These are phyloP conservation scores for Sphaerobolus stellatus DNA, from an alignment of 1,284 basidiomycete species.

Conservation along the genomic window DNA sequence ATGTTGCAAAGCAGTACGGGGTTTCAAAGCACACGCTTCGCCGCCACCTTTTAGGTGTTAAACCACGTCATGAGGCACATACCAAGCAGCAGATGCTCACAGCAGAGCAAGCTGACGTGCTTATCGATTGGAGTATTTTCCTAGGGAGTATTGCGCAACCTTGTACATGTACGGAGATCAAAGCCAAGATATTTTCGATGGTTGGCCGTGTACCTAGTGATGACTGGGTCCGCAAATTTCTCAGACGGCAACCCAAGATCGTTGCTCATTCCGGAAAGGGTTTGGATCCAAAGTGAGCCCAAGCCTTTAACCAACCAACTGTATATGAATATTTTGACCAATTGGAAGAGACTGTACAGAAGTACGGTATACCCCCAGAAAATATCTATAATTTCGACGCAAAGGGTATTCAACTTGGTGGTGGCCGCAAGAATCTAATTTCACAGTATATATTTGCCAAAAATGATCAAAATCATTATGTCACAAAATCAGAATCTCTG, in stretches of 20 bases:
- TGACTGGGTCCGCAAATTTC: constrained; percentile 17
- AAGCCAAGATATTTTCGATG: background rate
- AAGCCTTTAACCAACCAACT: constrained; percentile 24
- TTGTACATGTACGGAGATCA: background rate
- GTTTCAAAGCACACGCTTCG: no score
- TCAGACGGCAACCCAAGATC: constrained; percentile 26
- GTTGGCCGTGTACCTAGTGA: background rate
- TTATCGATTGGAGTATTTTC: constrained; percentile 29
- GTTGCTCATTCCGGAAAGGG: constrained; percentile 22
- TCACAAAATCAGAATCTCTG: background rate
- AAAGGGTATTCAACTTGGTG: constrained; percentile 38
- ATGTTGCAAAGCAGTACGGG: no score
- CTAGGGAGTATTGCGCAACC: background rate
- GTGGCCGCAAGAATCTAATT: constrained; percentile 15
- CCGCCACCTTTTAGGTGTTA: background rate
- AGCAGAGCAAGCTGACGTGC: constrained; percentile 22
- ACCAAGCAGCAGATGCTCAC: constrained; percentile 18
- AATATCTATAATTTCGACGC: constrained; percentile 38
- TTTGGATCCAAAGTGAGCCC: constrained; percentile 30
- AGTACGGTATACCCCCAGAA: constrained; percentile 26
- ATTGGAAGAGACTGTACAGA: constrained; percentile 19
- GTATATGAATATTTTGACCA: constrained; percentile 26
- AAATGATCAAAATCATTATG: constrained; percentile 18
- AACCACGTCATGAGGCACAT: constrained; percentile 20
- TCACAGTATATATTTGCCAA: constrained; percentile 15